Percentiles rank a stretch among this genome's conserved stretches.
Conservation (phyloP, 2,329 filamentous ascomycete species). For the Beauveria medogensis region DNA sequence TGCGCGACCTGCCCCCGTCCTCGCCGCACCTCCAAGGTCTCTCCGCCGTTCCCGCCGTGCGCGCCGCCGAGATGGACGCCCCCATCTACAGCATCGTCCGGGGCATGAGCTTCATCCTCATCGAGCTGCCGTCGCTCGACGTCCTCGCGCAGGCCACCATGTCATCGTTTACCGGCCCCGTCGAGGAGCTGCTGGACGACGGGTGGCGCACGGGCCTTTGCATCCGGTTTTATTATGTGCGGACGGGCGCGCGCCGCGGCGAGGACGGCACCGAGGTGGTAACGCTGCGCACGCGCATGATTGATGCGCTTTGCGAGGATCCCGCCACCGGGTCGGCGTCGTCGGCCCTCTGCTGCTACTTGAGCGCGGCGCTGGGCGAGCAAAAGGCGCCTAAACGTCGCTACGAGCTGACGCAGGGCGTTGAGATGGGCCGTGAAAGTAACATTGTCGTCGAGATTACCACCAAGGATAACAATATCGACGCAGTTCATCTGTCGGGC, state of each 20-base stretch:
- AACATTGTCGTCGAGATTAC: conserved; percentile 41
- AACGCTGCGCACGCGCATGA: conserved; percentile 52
- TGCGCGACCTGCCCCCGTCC: conserved; percentile 25
- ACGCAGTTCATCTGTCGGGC: conserved; percentile 25
- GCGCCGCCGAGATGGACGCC: conserved; percentile 30
- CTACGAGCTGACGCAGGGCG: conserved; percentile 54
- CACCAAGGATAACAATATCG: conserved; percentile 22
- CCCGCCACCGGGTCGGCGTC: conserved; percentile 57
- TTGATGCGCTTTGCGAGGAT: conserved; percentile 45
- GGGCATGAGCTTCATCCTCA: conserved; percentile 66
- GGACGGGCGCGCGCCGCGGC: conserved; percentile 23
- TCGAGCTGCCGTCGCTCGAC: conserved; percentile 52
- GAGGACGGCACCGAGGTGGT: conserved; percentile 19
- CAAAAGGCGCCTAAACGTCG: conserved; percentile 24
- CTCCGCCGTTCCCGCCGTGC: conserved; percentile 21
- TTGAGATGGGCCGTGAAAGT: conserved; percentile 57
- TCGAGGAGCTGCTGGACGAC: conserved; percentile 36
- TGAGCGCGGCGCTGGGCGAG: conserved; percentile 35
- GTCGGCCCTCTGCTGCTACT: conserved; percentile 45
- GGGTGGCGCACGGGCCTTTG: conserved; percentile 48
- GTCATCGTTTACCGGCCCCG: conserved; percentile 25
- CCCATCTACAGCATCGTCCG: conserved; percentile 57
- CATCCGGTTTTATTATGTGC: conserved; percentile 52
- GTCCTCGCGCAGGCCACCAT: conserved; percentile 39
- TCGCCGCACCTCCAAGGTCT: conserved; percentile 18